phyloP scores from a whole-genome alignment of 176 grass and related monocot genomes.

The Lolium perenne region DNA sequence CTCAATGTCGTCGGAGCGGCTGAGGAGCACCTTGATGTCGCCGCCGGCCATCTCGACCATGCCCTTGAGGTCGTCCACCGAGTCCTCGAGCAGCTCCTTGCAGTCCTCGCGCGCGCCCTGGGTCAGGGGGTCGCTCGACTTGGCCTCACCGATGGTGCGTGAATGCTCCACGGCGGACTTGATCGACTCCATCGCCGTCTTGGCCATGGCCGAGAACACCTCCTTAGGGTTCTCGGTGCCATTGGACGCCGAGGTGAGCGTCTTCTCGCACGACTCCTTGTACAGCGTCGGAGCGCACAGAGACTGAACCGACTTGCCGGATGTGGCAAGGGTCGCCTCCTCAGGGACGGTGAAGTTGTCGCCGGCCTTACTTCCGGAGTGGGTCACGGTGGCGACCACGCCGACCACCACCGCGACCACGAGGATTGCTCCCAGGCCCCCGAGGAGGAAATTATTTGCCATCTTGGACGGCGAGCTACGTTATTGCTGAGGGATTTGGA shows the following conservation, averaged over 20 bases:
- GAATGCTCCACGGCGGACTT: slow-evolving; percentile 39
- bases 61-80: slow-evolving; percentile 59
- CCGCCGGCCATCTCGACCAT: slow-evolving; percentile 58
- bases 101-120: slow-evolving; percentile 63
- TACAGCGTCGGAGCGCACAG: slow-evolving; percentile 72
- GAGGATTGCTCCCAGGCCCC: slow-evolving; percentile 57
- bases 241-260: slow-evolving; percentile 47
- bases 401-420: slow-evolving; percentile 66
- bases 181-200: slow-evolving; percentile 52
- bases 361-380: slow-evolving; percentile 45
- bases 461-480: slow-evolving; percentile 44
- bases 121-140: slow-evolving; percentile 46
- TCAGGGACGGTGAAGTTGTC: slow-evolving; percentile 47
- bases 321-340: slow-evolving; percentile 50
- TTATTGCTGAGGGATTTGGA: not conserved
- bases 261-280: slow-evolving; percentile 79
- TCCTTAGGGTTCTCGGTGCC: slow-evolving; percentile 52
- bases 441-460: slow-evolving; percentile 54
- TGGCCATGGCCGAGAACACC: slow-evolving; percentile 48
- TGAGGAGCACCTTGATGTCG: slow-evolving; percentile 57
- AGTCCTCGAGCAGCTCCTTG: slow-evolving; percentile 68
- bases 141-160: slow-evolving; percentile 36
- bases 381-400: slow-evolving; percentile 57
- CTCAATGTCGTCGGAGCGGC: slow-evolving; percentile 62
- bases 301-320: slow-evolving; percentile 60